Conservation (phyloP, 306 rosid genomes). For the Prunus mongolica region DNA sequence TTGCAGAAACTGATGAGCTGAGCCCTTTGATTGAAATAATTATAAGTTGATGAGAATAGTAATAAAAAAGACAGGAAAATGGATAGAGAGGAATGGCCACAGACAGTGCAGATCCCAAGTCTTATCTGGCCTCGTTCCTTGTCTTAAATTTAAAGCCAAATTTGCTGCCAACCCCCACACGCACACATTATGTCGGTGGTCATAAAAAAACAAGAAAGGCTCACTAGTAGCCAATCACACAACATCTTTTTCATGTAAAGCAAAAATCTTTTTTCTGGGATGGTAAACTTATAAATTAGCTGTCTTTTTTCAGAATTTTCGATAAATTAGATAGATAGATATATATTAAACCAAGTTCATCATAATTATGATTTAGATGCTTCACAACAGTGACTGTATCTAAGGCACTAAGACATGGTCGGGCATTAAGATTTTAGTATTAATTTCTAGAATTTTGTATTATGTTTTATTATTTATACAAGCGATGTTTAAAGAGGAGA, state of each 20-base stretch:
- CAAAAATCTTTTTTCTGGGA: not conserved
- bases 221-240: not conserved
- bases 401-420: no score
- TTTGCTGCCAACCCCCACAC: not conserved
- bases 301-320: no score
- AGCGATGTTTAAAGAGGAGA: no score
- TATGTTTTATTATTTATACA: no score
- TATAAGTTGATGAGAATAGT: not conserved
- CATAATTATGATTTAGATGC: not conserved
- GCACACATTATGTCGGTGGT: slow-evolving; percentile 16
- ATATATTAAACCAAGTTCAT: not conserved
- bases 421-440: no score
- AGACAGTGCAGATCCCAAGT: slow-evolving; percentile 22
- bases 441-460: no score
- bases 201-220: not conserved
- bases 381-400: no score
- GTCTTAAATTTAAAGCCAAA: not conserved
- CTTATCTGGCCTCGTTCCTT: not conserved
- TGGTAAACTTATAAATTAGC: not conserved
- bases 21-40: not conserved
- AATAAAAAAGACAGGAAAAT: not conserved
- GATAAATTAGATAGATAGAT: not conserved
- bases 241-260: not conserved
- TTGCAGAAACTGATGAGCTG: slow-evolving; percentile 1
- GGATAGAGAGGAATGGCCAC: slow-evolving; percentile 5